Evolutionary conservation across 1,284 basidiomycete genomes (phyloP).

Genomic region (Tetrapyrgos nigripes): DNA sequence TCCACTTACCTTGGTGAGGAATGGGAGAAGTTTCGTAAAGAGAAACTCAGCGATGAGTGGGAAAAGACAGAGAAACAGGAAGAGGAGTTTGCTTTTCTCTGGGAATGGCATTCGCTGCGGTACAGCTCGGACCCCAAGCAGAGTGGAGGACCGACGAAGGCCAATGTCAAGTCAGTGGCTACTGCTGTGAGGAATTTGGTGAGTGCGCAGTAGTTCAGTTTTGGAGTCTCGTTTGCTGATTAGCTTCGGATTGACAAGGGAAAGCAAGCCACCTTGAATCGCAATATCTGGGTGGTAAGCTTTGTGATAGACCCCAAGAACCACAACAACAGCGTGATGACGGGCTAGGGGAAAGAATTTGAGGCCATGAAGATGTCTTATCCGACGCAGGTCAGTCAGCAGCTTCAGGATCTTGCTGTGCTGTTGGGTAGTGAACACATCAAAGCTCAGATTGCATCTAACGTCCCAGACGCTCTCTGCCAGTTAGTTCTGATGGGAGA

Average conservation of each 20-base stretch:
- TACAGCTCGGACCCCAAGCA: background rate
- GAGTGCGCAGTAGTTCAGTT: background rate
- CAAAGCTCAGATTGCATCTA: background rate
- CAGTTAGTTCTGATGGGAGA: background rate
- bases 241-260: background rate
- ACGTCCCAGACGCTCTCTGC: background rate
- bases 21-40: background rate
- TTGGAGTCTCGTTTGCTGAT: background rate
- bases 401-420: background rate
- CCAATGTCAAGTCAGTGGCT: background rate
- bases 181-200: background rate
- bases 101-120: background rate
- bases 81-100: background rate
- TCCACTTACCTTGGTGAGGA: background rate
- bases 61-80: background rate
- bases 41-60: background rate
- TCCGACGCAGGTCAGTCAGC: background rate
- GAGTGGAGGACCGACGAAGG: background rate
- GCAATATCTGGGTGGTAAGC: background rate
- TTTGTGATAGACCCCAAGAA: background rate
- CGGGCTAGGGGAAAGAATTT: background rate
- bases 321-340: background rate
- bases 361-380: background rate
- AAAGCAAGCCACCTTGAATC: background rate
- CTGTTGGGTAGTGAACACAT: background rate